Base-by-base conservation (phyloP, 805 yeast species). In the Cyberlindnera sargentensis region DNA sequence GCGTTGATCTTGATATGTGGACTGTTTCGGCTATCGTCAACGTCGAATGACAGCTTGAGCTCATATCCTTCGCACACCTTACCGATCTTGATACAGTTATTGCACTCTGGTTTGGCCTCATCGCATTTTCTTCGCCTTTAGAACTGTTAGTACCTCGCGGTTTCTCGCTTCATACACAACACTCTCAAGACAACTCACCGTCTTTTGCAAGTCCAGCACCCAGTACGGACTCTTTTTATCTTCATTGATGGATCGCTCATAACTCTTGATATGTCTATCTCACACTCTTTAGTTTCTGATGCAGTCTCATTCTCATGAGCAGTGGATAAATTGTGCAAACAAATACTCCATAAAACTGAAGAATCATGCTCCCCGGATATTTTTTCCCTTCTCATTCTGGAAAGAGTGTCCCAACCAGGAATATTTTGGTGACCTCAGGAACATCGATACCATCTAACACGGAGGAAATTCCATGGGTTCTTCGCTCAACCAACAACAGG, bases 131-230 rank as follows among this genome's bases (percentile, higher is more conserved):
- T 58, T 46, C 78, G 70, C 43, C 80, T 70, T 2, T 24, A 41
- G 46, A 44, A 42, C 47, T 41, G 8, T 23, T 15, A 9, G 23
- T 9, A 26, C 11, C 20, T 15, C 20, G 20, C 20, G 20, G 8
- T 24, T 8, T 23, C n/a, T n/a, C 23, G 8, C 3, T 4, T 15
- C 11, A 15, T 4, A 6, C 11, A 6, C 23, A 41, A 6, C 8
- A 31, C 28, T 8, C 31, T 2, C 28, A 7, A 7, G 15, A 4
- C 11, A 10, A 56, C 73, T 30, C 49, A 69, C 73, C 76, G 62
- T 46, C 60, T 65, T 50, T 76, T 75, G 55, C 82, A 76, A 1
- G 78, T 76, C 71, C 78, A 72, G 47, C 82, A 76, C 0, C 81
- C 82, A 4, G 74, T 75, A 46, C 81, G 58, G 5, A 77, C 79